Evolutionary conservation across 306 rosid species (phyloP).

Genomic region (Inga laurina): DNA sequence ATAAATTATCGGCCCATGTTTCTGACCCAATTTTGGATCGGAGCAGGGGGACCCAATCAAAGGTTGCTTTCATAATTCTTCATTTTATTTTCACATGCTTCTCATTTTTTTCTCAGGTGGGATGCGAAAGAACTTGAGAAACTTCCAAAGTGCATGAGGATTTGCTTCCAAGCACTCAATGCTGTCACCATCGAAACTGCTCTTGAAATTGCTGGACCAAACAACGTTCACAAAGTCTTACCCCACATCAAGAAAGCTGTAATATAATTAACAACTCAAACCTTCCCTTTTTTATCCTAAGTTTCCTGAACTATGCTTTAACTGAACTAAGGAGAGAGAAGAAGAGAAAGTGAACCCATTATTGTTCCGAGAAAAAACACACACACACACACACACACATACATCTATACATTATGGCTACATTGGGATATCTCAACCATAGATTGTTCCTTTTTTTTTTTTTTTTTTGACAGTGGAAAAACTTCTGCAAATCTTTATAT

Average conservation of each 20-base stretch:
- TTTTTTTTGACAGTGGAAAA: conserved; percentile 48
- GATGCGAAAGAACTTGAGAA: conserved; percentile 39
- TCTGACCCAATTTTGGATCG: too few species aligned
- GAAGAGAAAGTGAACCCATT: too few species aligned
- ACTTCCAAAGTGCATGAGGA: conserved; percentile 58
- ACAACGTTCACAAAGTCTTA: conserved; percentile 36
- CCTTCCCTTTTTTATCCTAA: too few species aligned
- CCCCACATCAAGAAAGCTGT: conserved; percentile 50
- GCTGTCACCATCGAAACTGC: conserved; percentile 51
- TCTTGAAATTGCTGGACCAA: conserved; percentile 46
- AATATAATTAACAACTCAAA: background rate
- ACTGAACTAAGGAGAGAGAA: too few species aligned
- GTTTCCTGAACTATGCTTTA: too few species aligned
- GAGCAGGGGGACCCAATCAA: too few species aligned
- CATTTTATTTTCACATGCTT: background rate
- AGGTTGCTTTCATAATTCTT: too few species aligned
- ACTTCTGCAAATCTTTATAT: conserved; percentile 53
- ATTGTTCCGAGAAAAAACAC: too few species aligned
- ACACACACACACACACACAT: too few species aligned
- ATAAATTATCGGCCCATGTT: too few species aligned
- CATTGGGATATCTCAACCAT: background rate
- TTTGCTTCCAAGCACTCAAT: conserved; percentile 53
- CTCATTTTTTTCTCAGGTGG: conserved; percentile 44
- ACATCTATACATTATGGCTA: too few species aligned
- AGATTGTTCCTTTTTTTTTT: too few species aligned